Evolutionary conservation across 345 rosid genomes (phyloP).

Genomic region (Salix exigua): DNA sequence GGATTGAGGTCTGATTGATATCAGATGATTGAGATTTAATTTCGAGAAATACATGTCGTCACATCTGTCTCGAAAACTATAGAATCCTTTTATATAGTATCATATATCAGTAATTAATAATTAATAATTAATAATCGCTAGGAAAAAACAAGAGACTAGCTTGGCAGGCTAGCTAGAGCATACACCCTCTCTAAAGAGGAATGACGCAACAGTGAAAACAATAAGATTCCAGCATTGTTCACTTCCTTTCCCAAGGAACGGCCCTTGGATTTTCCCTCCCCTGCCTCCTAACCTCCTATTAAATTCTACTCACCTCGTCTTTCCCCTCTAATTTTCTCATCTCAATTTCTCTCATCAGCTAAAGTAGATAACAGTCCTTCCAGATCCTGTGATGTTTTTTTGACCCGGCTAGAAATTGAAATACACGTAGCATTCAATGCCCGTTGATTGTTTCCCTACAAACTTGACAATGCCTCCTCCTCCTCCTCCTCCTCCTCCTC

Average conservation of each 20-base stretch:
- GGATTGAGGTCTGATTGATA: too few species aligned
- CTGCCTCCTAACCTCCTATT: conserved; percentile 1
- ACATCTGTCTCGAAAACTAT: too few species aligned
- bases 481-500: conserved; percentile 12
- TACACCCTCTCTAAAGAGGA: background rate
- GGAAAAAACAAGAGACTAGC: background rate
- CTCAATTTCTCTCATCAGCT: background rate
- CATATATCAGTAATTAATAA: background rate
- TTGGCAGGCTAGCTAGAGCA: background rate
- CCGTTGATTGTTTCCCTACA: background rate
- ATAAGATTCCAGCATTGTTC: background rate
- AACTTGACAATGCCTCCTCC: conserved; percentile 2
- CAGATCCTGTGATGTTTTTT: background rate
- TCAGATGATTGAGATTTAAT: too few species aligned
- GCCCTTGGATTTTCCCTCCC: background rate
- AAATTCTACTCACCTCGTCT: background rate
- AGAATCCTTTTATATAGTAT: too few species aligned
- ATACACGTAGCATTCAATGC: background rate
- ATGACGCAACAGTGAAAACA: conserved; percentile 25
- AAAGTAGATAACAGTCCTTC: background rate
- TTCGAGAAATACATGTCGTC: too few species aligned
- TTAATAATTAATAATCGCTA: background rate
- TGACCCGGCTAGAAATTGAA: background rate
- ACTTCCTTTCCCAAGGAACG: background rate
- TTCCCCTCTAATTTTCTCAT: background rate